Conservation (phyloP, 805 yeast genomes). For the Wickerhamomyces bisporus region DNA sequence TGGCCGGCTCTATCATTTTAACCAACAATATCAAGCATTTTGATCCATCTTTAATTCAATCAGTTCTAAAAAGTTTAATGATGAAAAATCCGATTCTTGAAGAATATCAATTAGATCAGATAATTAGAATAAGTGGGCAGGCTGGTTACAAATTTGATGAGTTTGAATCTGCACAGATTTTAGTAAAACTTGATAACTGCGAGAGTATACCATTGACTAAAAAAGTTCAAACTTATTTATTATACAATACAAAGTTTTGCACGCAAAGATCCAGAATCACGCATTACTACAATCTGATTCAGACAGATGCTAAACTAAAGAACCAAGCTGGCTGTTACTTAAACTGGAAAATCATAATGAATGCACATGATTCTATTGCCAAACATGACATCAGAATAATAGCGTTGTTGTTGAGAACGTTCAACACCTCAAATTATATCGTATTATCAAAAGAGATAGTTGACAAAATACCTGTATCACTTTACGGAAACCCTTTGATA, state of each 20-base stretch:
- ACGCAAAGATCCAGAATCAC: constrained; percentile 5
- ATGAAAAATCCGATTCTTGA: constrained; percentile 17
- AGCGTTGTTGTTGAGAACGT: constrained; percentile 9
- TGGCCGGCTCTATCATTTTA: neutral
- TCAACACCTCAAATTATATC: constrained; percentile 11
- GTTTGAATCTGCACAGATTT: constrained; percentile 10
- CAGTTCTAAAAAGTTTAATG: constrained; percentile 4
- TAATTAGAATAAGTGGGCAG: constrained; percentile 10
- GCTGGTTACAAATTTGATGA: constrained; percentile 11
- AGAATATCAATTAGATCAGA: constrained; percentile 14
- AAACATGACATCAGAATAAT: constrained; percentile 15
- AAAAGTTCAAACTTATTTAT: constrained; percentile 7
- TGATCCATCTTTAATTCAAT: neutral
- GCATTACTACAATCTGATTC: constrained; percentile 10
- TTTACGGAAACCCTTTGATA: constrained; percentile 10
- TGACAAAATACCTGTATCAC: constrained; percentile 7
- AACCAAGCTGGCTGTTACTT: constrained; percentile 19
- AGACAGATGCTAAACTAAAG: constrained; percentile 10
- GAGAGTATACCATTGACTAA: constrained; percentile 6
- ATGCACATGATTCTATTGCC: constrained; percentile 9
- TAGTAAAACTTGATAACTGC: constrained; percentile 9
- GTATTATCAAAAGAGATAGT: constrained; percentile 16
- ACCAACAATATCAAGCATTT: neutral
- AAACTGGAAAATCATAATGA: constrained; percentile 15
- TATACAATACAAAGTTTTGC: constrained; percentile 6